These are phyloP conservation scores for Arthrobotrys conoides DNA, from an alignment of 2,329 filamentous ascomycete species.

Conservation along the genomic window DNA sequence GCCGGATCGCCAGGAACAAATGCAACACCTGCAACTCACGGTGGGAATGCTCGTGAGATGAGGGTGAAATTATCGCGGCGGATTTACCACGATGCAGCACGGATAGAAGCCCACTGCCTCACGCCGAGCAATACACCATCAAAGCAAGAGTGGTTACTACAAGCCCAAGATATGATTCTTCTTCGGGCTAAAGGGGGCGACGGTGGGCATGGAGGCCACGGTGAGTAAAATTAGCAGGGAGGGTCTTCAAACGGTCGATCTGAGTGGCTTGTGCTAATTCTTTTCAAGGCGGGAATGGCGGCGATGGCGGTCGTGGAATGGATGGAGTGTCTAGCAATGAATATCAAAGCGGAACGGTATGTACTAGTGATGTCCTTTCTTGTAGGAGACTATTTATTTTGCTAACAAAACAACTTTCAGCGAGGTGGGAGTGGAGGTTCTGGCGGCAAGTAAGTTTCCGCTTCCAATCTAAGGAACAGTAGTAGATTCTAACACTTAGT, in stretches of 20 bases:
- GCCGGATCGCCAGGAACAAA: constrained; percentile 35
- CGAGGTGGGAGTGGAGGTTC: constrained; percentile 24
- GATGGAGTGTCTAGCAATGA: constrained; percentile 26
- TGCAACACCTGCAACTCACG: constrained; percentile 34
- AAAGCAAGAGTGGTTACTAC: constrained; percentile 30
- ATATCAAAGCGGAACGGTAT: constrained; percentile 34
- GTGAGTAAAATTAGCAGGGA: background rate
- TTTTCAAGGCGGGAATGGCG: constrained; percentile 29
- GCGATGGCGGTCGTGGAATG: constrained; percentile 31
- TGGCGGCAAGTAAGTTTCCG: constrained; percentile 33
- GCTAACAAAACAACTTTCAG: background rate
- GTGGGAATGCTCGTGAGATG: constrained; percentile 31
- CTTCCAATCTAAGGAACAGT: background rate
- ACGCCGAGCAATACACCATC: constrained; percentile 41
- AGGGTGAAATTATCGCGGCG: constrained; percentile 1
- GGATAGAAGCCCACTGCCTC: constrained; percentile 24
- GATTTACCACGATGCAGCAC: constrained; percentile 5
- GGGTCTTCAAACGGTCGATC: no score
- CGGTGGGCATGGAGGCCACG: constrained; percentile 24
- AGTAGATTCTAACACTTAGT: background rate
- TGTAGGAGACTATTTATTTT: background rate
- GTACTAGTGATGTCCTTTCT: background rate
- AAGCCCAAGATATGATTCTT: constrained; percentile 36
- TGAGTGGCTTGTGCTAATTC: background rate
- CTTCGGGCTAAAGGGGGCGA: constrained; percentile 30